Conservation (phyloP, 1,284 basidiomycete genomes). For the Violaceomyces palustris region DNA sequence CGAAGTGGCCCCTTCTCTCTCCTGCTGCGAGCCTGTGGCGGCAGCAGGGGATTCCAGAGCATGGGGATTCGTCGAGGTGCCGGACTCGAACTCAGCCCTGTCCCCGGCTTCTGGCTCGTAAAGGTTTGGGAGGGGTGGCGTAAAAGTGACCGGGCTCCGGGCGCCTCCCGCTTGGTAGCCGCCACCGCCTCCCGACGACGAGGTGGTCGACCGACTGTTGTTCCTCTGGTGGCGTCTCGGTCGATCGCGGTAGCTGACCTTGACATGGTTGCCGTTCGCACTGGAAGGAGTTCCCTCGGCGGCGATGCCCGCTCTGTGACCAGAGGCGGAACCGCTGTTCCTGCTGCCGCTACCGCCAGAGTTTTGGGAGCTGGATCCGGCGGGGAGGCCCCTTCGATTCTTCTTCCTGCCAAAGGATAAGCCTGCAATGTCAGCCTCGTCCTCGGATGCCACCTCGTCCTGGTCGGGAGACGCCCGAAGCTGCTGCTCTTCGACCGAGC, state of each 20-base stretch:
- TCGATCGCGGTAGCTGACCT: constrained; percentile 23
- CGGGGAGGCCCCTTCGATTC: constrained; percentile 1
- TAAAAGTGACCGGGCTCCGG: too few species aligned
- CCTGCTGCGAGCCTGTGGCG: too few species aligned
- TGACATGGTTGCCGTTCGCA: too few species aligned
- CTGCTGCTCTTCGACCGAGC: neutral
- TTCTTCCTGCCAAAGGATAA: constrained; percentile 32
- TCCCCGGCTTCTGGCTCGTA: constrained; percentile 5
- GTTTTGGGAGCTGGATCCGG: constrained; percentile 5
- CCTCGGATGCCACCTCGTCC: constrained; percentile 16
- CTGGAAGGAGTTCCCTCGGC: too few species aligned
- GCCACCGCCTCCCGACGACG: too few species aligned
- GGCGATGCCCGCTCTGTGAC: too few species aligned
- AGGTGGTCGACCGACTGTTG: too few species aligned
- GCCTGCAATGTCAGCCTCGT: constrained; percentile 43
- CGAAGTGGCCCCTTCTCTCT: constrained; percentile 14
- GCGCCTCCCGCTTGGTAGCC: too few species aligned
- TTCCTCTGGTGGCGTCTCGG: constrained; percentile 34
- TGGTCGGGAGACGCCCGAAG: neutral
- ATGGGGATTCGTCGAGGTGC: too few species aligned
- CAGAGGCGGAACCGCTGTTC: neutral
- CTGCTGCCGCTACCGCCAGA: constrained; percentile 14
- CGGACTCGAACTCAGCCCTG: too few species aligned
- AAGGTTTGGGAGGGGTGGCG: too few species aligned
- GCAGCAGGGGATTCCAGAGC: too few species aligned